Conservation (phyloP, 1,139 yeast species). For the Protomyces macrosporus region DNA sequence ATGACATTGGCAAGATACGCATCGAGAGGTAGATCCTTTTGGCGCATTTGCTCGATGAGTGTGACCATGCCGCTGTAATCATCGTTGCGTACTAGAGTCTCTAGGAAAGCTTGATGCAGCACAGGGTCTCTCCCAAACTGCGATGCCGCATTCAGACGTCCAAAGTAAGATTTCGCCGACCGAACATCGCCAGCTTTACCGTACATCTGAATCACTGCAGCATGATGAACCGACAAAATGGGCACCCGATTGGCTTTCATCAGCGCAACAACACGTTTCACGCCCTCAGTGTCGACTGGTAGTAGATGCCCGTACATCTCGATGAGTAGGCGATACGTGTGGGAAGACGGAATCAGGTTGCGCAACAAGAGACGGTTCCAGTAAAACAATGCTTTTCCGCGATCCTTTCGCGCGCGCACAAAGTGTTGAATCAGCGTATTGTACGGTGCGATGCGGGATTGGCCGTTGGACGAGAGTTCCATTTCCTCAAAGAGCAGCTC, state of each 20-base stretch:
- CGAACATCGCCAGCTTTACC: constrained; percentile 41
- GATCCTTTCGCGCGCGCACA: constrained; percentile 39
- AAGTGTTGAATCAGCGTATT: constrained; percentile 43
- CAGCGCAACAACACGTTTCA: constrained; percentile 39
- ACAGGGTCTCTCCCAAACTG: not conserved
- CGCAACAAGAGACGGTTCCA: constrained; percentile 36
- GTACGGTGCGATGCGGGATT: constrained; percentile 42
- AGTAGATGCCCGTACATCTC: constrained; percentile 40
- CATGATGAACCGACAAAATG: constrained; percentile 39
- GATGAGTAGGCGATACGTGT: constrained; percentile 43
- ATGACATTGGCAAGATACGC: constrained; percentile 41
- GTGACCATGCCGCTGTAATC: constrained; percentile 36
- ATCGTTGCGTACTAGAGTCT: constrained; percentile 40
- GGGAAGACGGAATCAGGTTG: constrained; percentile 39
- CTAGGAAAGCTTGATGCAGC: constrained; percentile 33
- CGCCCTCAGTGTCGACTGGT: constrained; percentile 39
- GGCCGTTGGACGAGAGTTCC: constrained; percentile 38
- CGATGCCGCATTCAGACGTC: constrained; percentile 25
- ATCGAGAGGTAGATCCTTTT: constrained; percentile 38
- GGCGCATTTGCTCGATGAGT: constrained; percentile 40
- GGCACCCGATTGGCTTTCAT: constrained; percentile 38
- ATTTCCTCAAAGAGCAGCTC: constrained; percentile 39
- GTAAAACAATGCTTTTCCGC: constrained; percentile 38
- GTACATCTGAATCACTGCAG: constrained; percentile 42
- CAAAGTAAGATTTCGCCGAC: constrained; percentile 40